Evolutionary conservation across 176 grass and related monocot species (phyloP), one percentile per base, ranked within the genome.

Genomic region (Avena atlantica): DNA sequence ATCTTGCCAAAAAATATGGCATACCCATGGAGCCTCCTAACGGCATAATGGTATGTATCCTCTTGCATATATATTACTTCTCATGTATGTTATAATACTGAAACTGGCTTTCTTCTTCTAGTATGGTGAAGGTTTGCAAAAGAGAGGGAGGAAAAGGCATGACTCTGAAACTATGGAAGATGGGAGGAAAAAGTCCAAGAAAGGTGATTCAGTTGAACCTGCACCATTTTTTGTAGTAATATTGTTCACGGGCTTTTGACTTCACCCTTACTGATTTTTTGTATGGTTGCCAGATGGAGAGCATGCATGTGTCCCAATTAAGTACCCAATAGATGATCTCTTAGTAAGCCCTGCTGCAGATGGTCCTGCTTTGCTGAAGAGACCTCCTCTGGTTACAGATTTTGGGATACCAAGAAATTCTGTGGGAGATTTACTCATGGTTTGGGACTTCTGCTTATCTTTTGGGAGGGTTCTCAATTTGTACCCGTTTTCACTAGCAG

Each of bases 251-350:
- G 56, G 17, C 5, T 55, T 86, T 82, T 55, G n/a, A 73, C 23
- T 83, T 25, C 62, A 29, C 1, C 23, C 67, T 91, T 65, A 84
- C 29, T 65, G 23, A 20, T 77, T 78, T 75, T 83, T 63, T 83
- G 40, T 70, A 44, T 91, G 15, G 68, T n/a, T 91, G 77, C 51
- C 93, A 93, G 91, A 83, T 25, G 82, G 82, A 84, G 85, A 88
- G 64, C 76, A 81, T 27, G 34, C n/a, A 75, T 65, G 44, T 17
- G 68, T 45, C 15, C 58, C 73, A 60, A 42, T 95, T 79, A 90
- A 87, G 70, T 95, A 98, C 78, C 96, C 96, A 61, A 95, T 98
- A 79, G 96, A 98, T 78, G 96, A 98, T 85, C 78, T 93, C 73
- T 88, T 94, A 81, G 56, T 95, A 72, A 78, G 83, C 57, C 84